phyloP scores from a whole-genome alignment of 1,284 basidiomycete genomes.

The Leucoagaricus sp. region DNA sequence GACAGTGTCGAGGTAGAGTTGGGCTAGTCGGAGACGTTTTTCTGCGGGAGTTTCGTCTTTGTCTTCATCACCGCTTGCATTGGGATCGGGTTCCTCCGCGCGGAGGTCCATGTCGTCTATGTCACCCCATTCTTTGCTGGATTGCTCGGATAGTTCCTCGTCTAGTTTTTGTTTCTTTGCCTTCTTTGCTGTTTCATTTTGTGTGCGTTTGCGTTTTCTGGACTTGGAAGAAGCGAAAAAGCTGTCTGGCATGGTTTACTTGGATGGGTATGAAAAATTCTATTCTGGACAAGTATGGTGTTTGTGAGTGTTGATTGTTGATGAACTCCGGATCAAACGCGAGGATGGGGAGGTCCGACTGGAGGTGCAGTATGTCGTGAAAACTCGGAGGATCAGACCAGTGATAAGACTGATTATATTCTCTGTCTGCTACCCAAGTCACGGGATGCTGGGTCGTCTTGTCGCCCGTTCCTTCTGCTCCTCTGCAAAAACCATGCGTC shows the following conservation, averaged over 20 bases:
- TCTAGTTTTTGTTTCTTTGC: conserved; percentile 37
- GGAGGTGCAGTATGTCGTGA: no score
- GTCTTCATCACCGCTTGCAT: conserved; percentile 72
- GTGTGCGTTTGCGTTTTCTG: conserved; percentile 66
- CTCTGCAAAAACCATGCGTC: conserved; percentile 40
- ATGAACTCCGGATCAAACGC: not conserved
- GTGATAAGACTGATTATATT: no score
- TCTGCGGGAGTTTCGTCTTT: conserved; percentile 92
- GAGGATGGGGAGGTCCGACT: not conserved
- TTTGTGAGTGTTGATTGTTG: not conserved
- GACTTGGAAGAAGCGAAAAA: conserved; percentile 75
- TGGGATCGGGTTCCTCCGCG: conserved; percentile 54
- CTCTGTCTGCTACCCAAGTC: no score
- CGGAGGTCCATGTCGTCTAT: conserved; percentile 82
- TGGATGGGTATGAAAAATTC: conserved; percentile 18
- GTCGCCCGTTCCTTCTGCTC: not conserved
- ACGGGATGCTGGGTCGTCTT: conserved; percentile 7
- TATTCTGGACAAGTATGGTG: not conserved
- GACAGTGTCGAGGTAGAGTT: conserved; percentile 87
- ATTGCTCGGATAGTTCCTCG: conserved; percentile 76
- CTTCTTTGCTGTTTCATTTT: conserved; percentile 15
- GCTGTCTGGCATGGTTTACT: conserved; percentile 67
- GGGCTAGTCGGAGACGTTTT: conserved; percentile 89
- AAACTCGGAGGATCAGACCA: no score
- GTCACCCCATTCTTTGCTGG: conserved; percentile 53